phyloP scores from a whole-genome alignment of 352 stramenopile genomes.

The Pythium rishiriense region DNA sequence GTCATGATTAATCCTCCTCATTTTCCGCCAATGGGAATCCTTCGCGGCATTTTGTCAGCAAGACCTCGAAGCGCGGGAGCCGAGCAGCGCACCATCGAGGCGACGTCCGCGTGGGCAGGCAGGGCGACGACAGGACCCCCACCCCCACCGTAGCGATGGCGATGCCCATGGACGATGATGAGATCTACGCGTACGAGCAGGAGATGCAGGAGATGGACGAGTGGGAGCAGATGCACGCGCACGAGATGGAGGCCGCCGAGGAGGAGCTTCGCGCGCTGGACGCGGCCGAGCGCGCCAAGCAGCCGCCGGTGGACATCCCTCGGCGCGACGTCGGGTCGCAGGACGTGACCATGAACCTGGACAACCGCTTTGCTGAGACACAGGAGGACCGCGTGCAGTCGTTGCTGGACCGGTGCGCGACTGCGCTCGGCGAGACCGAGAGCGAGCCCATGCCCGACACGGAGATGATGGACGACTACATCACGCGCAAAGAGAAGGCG shows the following conservation, averaged over 20 bases:
- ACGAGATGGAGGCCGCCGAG: slow-evolving; percentile 78
- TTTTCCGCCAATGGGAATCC: slow-evolving; percentile 32
- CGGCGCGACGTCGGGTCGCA: neutral
- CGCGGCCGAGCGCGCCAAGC: slow-evolving; percentile 35
- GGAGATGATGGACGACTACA: slow-evolving; percentile 32
- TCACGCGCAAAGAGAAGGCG: slow-evolving; percentile 31
- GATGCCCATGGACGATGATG: slow-evolving; percentile 56
- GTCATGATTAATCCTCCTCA: neutral
- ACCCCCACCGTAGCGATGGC: slow-evolving; percentile 18
- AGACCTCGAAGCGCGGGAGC: slow-evolving; percentile 1
- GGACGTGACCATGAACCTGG: slow-evolving; percentile 16
- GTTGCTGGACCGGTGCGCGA: slow-evolving; percentile 63
- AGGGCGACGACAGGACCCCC: no score
- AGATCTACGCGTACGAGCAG: slow-evolving; percentile 78
- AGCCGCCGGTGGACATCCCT: neutral
- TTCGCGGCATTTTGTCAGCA: slow-evolving; percentile 32
- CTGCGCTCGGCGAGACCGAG: slow-evolving; percentile 59
- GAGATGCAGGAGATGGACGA: slow-evolving; percentile 78
- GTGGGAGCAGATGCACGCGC: slow-evolving; percentile 80
- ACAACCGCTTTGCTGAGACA: slow-evolving; percentile 37
- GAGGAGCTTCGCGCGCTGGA: slow-evolving; percentile 67
- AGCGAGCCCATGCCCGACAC: slow-evolving; percentile 34
- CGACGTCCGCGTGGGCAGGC: neutral
- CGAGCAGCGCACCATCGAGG: no score
- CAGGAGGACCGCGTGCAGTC: slow-evolving; percentile 45